phyloP scores from a whole-genome alignment of 1,284 basidiomycete species.

The Neonothopanus nambi region DNA sequence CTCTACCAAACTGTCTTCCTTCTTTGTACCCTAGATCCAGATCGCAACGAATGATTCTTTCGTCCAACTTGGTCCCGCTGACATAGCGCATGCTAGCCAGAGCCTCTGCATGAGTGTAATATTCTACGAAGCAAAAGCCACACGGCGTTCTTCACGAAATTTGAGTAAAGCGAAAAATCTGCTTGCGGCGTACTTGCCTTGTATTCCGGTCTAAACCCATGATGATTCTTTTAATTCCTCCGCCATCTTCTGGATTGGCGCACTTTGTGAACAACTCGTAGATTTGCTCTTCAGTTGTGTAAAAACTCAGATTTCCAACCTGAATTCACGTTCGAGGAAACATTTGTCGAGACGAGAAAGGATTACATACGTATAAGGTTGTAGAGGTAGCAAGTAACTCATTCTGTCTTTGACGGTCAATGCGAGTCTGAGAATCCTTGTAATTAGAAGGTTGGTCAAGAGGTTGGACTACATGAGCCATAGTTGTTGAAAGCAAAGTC shows the following conservation, averaged over 20 bases:
- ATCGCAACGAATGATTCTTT: conserved; percentile 97
- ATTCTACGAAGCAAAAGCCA: conserved; percentile 99
- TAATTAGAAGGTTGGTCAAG: conserved; percentile 95
- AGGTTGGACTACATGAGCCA: conserved; percentile 85
- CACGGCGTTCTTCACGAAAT: conserved; percentile 80
- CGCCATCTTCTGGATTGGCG: conserved; percentile 85
- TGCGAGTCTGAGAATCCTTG: conserved; percentile 83
- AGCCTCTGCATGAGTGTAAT: conserved; percentile 95
- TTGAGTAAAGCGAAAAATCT: conserved; percentile 3
- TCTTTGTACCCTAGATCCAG: conserved; percentile 98
- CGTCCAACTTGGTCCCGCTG: conserved; percentile 98
- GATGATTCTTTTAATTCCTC: conserved; percentile 97
- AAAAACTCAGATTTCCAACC: conserved; percentile 97
- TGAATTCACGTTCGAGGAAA: conserved; percentile 33
- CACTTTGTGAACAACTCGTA: conserved; percentile 97
- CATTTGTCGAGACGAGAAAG: not conserved
- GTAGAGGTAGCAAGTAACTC: conserved; percentile 72
- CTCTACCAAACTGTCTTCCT: conserved; percentile 95
- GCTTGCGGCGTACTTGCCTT: conserved; percentile 51
- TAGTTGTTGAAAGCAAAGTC: conserved; percentile 33
- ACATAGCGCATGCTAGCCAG: conserved; percentile 92
- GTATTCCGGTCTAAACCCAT: conserved; percentile 98
- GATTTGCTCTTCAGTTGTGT: conserved; percentile 99
- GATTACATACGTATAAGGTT: conserved; percentile 69
- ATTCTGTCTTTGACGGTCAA: conserved; percentile 70